These are phyloP conservation scores for Stentor coeruleus DNA, from an alignment of 73 alveolate genomes.

Conservation along the genomic window DNA sequence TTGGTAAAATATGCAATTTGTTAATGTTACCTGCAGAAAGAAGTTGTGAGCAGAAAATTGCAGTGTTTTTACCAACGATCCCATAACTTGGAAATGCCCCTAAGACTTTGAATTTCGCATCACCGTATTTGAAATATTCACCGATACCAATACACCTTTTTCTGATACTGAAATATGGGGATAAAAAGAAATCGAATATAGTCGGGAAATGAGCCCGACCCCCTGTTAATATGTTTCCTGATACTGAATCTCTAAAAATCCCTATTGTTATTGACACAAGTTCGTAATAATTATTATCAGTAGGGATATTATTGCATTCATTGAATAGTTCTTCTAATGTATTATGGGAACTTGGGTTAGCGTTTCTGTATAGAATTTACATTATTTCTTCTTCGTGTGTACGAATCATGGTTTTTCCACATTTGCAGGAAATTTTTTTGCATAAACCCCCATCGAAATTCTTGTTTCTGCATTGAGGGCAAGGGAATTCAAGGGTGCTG, in stretches of 20 bases:
- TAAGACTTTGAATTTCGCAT: slow-evolving; percentile 16
- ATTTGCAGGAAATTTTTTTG: not conserved
- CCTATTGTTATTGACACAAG: not conserved
- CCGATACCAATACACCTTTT: slow-evolving; percentile 20
- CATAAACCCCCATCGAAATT: slow-evolving; percentile 3
- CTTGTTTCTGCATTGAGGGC: not conserved
- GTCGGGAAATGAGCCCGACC: not conserved
- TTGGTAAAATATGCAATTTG: slow-evolving; percentile 5
- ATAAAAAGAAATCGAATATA: not conserved
- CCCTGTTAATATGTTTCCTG: not conserved
- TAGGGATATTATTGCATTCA: slow-evolving; percentile 13
- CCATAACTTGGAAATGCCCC: slow-evolving; percentile 23
- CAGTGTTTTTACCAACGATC: not conserved
- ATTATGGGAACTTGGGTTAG: too few relatives aligned
- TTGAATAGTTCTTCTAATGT: not conserved
- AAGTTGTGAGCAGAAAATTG: not conserved
- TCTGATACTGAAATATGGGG: not conserved
- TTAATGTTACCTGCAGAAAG: not conserved
- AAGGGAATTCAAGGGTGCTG: not conserved
- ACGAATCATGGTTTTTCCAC: slow-evolving; percentile 1
- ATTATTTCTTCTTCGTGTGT: not conserved
- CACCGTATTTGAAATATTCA: slow-evolving; percentile 21
- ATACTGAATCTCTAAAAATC: not conserved
- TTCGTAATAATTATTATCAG: not conserved
- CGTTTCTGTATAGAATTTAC: not conserved